Conservation (phyloP, 306 rosid genomes). For the Medicago arabica region DNA sequence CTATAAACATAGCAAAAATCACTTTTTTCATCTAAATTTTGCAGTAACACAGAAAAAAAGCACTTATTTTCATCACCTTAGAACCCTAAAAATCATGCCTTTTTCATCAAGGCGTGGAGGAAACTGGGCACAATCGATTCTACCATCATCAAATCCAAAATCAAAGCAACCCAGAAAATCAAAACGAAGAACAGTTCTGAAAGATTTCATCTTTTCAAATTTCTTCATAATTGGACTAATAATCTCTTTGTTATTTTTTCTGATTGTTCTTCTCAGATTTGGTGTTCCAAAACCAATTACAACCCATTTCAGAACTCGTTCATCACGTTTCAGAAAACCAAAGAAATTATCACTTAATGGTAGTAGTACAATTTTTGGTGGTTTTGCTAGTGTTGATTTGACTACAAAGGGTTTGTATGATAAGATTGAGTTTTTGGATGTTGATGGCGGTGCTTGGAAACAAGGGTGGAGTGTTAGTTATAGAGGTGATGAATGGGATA, state of each 20-base stretch:
- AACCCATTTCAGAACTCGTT: slow-evolving; percentile 51
- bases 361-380: slow-evolving; percentile 28
- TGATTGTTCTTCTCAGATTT: slow-evolving; percentile 67
- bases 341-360: slow-evolving; percentile 52
- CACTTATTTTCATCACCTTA: background rate
- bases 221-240: slow-evolving; percentile 82
- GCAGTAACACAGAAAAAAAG: background rate
- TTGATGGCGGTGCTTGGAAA: slow-evolving; percentile 95
- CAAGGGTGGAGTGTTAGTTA: slow-evolving; percentile 92
- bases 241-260: slow-evolving; percentile 64
- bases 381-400: slow-evolving; percentile 73
- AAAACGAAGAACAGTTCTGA: slow-evolving; percentile 60
- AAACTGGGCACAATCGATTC: slow-evolving; percentile 67
- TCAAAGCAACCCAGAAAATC: slow-evolving; percentile 67
- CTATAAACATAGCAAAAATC: background rate
- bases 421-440: slow-evolving; percentile 76
- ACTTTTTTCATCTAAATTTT: background rate
- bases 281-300: slow-evolving; percentile 82
- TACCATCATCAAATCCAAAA: slow-evolving; percentile 77
- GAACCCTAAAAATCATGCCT: slow-evolving; percentile 50
- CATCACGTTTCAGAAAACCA: slow-evolving; percentile 53
- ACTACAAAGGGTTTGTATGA: slow-evolving; percentile 88
- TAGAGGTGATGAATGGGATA: slow-evolving; percentile 91
- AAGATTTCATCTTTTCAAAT: slow-evolving; percentile 74
- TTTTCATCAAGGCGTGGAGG: slow-evolving; percentile 77